These are phyloP conservation scores for Aspergillus biplanus DNA, from an alignment of 495 filamentous ascomycete genomes.

Conservation along the genomic window DNA sequence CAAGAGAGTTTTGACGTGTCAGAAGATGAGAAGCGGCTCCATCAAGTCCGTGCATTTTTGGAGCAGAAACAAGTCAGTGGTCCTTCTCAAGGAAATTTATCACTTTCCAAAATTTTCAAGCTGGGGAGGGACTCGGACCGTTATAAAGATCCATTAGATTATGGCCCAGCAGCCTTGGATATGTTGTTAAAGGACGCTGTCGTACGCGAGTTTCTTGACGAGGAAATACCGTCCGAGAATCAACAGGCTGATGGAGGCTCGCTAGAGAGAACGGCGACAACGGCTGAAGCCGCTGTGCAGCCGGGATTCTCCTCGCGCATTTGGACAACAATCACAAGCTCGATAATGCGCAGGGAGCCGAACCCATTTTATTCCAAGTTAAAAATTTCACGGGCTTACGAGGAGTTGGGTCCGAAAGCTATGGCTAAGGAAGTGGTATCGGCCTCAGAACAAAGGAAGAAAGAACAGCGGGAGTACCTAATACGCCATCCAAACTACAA, in stretches of 20 bases:
- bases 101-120: constrained; percentile 85
- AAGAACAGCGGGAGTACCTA: constrained; percentile 88
- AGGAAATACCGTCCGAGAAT: constrained; percentile 41
- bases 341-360: constrained; percentile 68
- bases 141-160: constrained; percentile 82
- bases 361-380: constrained; percentile 94
- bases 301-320: constrained; percentile 58
- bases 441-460: constrained; percentile 78
- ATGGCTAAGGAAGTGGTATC: constrained; percentile 90
- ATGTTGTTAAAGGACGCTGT: constrained; percentile 96
- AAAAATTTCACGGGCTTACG: constrained; percentile 70
- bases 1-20: constrained; percentile 99
- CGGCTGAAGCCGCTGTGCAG: constrained; percentile 42
- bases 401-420: constrained; percentile 78
- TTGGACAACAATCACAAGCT: constrained; percentile 57
- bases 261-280: constrained; percentile 27
- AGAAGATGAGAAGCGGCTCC: constrained; percentile 95
- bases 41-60: constrained; percentile 93
- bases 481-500: constrained; percentile 89
- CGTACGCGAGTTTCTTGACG: constrained; percentile 91
- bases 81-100: constrained; percentile 69
- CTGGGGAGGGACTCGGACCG: constrained; percentile 66
- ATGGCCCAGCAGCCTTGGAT: constrained; percentile 84
- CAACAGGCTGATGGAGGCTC: constrained; percentile 32
- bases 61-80: constrained; percentile 85